Conservation (phyloP, 2,329 filamentous ascomycete genomes). For the Fusarium clavum region DNA sequence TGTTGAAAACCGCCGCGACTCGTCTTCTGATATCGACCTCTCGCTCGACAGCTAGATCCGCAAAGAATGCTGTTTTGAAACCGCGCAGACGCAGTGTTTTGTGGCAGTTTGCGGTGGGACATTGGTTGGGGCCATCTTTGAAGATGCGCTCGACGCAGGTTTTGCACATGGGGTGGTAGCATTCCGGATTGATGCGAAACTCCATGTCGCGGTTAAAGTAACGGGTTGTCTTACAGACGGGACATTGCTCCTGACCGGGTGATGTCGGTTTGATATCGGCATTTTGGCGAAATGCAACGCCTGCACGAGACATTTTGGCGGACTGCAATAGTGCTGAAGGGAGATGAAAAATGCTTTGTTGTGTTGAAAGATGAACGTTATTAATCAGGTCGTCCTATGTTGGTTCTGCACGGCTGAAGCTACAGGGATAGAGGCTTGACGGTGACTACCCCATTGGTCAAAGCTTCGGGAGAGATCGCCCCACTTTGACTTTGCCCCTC, state of each 20-base stretch:
- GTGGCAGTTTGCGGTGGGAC: slow-evolving; percentile 88
- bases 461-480: neutral
- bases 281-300: slow-evolving; percentile 48
- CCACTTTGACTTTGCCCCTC: slow-evolving; percentile 37
- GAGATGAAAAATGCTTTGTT: neutral
- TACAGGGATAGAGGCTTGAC: slow-evolving; percentile 17
- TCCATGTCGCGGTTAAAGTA: slow-evolving; percentile 95
- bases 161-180: slow-evolving; percentile 99
- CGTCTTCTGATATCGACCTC: slow-evolving; percentile 91
- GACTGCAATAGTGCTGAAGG: neutral
- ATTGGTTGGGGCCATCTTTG: slow-evolving; percentile 89
- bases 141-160: slow-evolving; percentile 96
- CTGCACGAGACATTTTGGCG: slow-evolving; percentile 47
- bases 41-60: slow-evolving; percentile 86
- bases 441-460: slow-evolving; percentile 37
- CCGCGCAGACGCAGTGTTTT: slow-evolving; percentile 86
- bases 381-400: slow-evolving; percentile 13
- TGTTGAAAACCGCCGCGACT: slow-evolving; percentile 86
- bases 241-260: slow-evolving; percentile 76
- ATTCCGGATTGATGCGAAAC: slow-evolving; percentile 97
- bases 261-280: slow-evolving; percentile 33
- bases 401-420: slow-evolving; percentile 43
- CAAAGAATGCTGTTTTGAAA: slow-evolving; percentile 91
- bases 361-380: slow-evolving; percentile 7
- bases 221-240: slow-evolving; percentile 95